Evolutionary conservation across 371 early-diverging fungal genomes (phyloP).

Genomic region (Apophysomyces sp.): DNA sequence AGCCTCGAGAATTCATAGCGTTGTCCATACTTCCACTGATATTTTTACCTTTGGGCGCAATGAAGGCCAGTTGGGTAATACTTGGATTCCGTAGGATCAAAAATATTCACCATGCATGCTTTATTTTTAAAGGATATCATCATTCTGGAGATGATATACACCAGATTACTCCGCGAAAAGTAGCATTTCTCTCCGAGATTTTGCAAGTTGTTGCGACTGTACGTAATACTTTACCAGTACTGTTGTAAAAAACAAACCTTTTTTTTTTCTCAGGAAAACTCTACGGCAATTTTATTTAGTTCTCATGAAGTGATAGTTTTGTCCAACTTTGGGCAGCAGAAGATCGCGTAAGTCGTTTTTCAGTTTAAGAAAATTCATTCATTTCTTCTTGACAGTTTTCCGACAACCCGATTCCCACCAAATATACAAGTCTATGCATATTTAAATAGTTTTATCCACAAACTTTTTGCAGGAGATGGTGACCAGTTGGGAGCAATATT

Average conservation of each 20-base stretch:
- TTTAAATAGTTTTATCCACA: constrained; percentile 14
- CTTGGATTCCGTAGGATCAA: background rate
- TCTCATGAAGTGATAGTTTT: constrained; percentile 49
- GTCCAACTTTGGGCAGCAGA: constrained; percentile 47
- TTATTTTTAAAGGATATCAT: constrained; percentile 38
- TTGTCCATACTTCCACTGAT: constrained; percentile 53
- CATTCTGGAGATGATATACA: constrained; percentile 39
- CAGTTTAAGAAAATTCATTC: no score
- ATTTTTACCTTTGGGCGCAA: constrained; percentile 77
- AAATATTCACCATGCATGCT: background rate
- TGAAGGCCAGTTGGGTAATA: constrained; percentile 71
- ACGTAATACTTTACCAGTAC: constrained; percentile 1
- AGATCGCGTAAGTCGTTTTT: constrained; percentile 32
- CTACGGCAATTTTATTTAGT: constrained; percentile 50
- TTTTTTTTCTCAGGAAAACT: constrained; percentile 35
- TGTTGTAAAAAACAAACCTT: background rate
- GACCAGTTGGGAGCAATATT: constrained; percentile 54
- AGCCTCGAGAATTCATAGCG: constrained; percentile 72
- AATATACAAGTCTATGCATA: constrained; percentile 33
- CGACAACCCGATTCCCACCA: constrained; percentile 43
- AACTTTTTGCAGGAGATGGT: constrained; percentile 41
- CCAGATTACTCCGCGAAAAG: constrained; percentile 52
- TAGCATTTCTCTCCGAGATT: constrained; percentile 44
- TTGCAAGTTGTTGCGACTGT: constrained; percentile 54
- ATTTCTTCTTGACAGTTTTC: constrained; percentile 26